Conservation (phyloP, 139 green algal species). For the Klebsormidium nitens region DNA sequence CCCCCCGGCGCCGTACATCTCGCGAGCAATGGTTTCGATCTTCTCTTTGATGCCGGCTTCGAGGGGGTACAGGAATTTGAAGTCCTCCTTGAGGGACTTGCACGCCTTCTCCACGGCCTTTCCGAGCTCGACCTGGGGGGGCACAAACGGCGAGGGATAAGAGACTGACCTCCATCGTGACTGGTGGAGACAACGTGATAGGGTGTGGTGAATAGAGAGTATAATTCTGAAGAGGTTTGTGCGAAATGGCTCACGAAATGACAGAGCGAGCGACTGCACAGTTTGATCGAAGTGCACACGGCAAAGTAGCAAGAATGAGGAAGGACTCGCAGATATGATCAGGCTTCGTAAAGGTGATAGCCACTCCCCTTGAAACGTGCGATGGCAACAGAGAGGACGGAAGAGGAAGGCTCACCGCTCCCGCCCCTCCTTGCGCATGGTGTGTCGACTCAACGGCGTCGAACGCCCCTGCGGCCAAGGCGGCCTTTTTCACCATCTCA, state of each 20-base stretch:
- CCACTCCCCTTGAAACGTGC: too few species aligned
- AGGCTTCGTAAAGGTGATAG: too few species aligned
- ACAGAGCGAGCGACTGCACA: too few species aligned
- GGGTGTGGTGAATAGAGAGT: too few species aligned
- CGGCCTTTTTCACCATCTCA: slow-evolving; percentile 33
- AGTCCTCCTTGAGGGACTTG: slow-evolving; percentile 46
- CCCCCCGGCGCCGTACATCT: slow-evolving; percentile 76
- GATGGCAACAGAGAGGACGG: too few species aligned
- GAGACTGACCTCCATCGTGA: too few species aligned
- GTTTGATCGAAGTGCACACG: too few species aligned
- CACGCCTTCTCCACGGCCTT: slow-evolving; percentile 77
- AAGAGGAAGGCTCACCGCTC: slow-evolving; percentile 49
- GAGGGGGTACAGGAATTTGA: slow-evolving; percentile 83
- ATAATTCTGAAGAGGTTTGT: too few species aligned
- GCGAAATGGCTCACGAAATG: too few species aligned
- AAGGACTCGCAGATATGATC: too few species aligned
- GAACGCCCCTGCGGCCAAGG: slow-evolving; percentile 60
- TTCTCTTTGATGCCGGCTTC: slow-evolving; percentile 84
- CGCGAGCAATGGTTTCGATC: slow-evolving; percentile 82
- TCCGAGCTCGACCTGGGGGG: slow-evolving; percentile 58
- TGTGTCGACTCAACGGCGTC: slow-evolving; percentile 81
- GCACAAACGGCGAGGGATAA: not conserved
- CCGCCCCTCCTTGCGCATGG: slow-evolving; percentile 80
- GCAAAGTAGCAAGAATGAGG: too few species aligned
- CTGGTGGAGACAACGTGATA: too few species aligned